Evolutionary conservation across 1,284 basidiomycete species (phyloP).

Genomic region (Apiotrichum gracile): DNA sequence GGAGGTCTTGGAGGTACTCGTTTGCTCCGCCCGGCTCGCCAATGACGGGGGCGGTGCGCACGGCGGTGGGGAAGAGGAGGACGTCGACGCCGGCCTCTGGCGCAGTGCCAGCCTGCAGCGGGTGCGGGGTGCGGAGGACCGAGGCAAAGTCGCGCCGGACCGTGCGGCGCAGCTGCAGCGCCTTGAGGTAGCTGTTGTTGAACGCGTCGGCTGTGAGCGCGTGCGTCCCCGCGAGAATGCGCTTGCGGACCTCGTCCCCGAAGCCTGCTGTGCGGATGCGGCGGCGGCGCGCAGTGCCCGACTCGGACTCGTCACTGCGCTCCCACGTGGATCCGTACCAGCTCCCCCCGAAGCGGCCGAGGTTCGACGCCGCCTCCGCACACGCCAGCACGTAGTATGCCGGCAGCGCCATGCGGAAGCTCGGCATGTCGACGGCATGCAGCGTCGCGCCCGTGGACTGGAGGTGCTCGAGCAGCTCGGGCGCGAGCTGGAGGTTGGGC

Average conservation of each 20-base stretch:
- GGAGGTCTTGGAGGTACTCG: constrained; percentile 79
- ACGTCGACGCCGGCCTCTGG: constrained; percentile 59
- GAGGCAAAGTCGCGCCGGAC: constrained; percentile 69
- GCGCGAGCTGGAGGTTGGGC: constrained; percentile 29
- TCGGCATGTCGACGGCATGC: constrained; percentile 69
- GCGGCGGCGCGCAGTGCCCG: constrained; percentile 55
- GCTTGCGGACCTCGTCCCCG: constrained; percentile 76
- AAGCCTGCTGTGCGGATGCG: constrained; percentile 63
- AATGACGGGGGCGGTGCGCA: constrained; percentile 62
- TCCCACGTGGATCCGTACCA: constrained; percentile 52
- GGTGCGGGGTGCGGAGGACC: constrained; percentile 56
- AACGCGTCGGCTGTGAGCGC: constrained; percentile 88
- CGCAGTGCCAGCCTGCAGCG: constrained; percentile 11
- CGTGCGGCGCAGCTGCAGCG: constrained; percentile 67
- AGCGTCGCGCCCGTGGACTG: constrained; percentile 61
- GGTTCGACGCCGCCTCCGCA: constrained; percentile 89
- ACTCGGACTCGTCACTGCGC: constrained; percentile 16
- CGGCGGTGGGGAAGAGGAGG: constrained; percentile 75
- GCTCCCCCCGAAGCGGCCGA: constrained; percentile 84
- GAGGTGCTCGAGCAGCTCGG: constrained; percentile 51
- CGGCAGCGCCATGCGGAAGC: constrained; percentile 71
- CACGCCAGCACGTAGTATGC: constrained; percentile 93
- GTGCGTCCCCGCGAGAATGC: constrained; percentile 87
- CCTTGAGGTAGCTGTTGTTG: constrained; percentile 93
- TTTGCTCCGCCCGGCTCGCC: constrained; percentile 29